phyloP scores from a whole-genome alignment of 139 green algal species.

The Coelastrella sp. region DNA sequence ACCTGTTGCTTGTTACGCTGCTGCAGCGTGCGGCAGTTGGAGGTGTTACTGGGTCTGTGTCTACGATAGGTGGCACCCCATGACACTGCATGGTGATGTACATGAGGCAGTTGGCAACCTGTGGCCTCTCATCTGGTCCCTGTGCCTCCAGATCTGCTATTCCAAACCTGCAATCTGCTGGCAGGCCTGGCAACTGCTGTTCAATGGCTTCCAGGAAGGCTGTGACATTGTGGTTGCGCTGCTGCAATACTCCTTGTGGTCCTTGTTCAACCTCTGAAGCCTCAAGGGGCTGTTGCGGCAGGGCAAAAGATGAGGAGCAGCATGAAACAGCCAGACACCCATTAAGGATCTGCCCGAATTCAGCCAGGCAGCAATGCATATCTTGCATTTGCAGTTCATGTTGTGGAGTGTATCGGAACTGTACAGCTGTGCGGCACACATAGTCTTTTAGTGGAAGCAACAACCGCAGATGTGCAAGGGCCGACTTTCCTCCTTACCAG shows the following conservation, averaged over 20 bases:
- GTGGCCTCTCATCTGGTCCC: conserved; percentile 56
- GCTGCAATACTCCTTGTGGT: conserved; percentile 9
- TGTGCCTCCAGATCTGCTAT: conserved; percentile 66
- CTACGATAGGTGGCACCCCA: background rate
- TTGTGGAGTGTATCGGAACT: no score
- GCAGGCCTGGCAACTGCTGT: conserved; percentile 53
- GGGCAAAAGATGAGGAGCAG: no score
- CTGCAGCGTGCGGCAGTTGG: background rate
- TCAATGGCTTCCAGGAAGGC: conserved; percentile 63
- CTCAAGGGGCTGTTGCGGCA: conserved; percentile 12
- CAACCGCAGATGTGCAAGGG: background rate
- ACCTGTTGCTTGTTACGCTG: background rate
- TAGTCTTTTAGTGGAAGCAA: no score
- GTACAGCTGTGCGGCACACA: no score
- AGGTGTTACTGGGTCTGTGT: background rate
- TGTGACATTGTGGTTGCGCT: conserved; percentile 61
- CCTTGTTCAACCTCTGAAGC: conserved; percentile 13
- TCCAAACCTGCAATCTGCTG: conserved; percentile 62
- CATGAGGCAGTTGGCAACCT: conserved; percentile 75
- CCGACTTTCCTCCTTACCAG: background rate
- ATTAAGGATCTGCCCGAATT: no score
- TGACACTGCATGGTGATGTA: conserved; percentile 44
- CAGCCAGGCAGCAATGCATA: no score
- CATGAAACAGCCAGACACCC: no score
- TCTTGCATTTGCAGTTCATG: no score